These are phyloP conservation scores for Euphorbia lathyris DNA, from an alignment of 345 rosid genomes.

Conservation along the genomic window DNA sequence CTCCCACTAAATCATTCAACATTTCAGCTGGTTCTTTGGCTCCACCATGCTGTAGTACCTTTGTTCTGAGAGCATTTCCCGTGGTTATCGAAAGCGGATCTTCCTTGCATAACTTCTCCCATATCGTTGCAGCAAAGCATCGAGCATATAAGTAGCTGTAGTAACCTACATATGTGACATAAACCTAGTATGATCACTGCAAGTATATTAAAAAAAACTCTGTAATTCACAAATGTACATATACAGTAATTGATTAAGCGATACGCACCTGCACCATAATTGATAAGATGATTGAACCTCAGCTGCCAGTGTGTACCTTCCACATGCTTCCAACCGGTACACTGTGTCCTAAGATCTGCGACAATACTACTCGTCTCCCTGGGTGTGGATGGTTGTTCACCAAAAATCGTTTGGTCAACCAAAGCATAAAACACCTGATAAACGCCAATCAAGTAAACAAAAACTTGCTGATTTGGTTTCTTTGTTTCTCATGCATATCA, in stretches of 20 bases:
- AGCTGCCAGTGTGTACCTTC: slow-evolving; percentile 88
- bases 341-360: slow-evolving; percentile 61
- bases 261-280: slow-evolving; percentile 79
- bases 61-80: slow-evolving; percentile 64
- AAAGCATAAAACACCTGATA: slow-evolving; percentile 66
- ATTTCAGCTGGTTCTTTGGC: slow-evolving; percentile 77
- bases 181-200: no score
- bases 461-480: slow-evolving; percentile 9
- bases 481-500: neutral
- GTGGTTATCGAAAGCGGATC: slow-evolving; percentile 77
- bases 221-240: no score
- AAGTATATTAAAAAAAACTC: no score
- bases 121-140: slow-evolving; percentile 84
- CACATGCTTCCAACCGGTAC: slow-evolving; percentile 82
- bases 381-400: slow-evolving; percentile 48
- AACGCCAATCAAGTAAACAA: slow-evolving; percentile 11
- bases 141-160: slow-evolving; percentile 83
- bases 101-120: slow-evolving; percentile 74
- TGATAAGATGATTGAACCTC: slow-evolving; percentile 76
- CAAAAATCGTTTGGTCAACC: slow-evolving; percentile 84
- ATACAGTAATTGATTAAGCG: neutral
- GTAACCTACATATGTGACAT: slow-evolving; percentile 45
- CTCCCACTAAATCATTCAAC: slow-evolving; percentile 62
- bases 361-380: slow-evolving; percentile 56
- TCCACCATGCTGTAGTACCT: slow-evolving; percentile 78